These are phyloP conservation scores for Acephala macrosclerotiorum DNA, from an alignment of 2,329 filamentous ascomycete species.

Conservation along the genomic window DNA sequence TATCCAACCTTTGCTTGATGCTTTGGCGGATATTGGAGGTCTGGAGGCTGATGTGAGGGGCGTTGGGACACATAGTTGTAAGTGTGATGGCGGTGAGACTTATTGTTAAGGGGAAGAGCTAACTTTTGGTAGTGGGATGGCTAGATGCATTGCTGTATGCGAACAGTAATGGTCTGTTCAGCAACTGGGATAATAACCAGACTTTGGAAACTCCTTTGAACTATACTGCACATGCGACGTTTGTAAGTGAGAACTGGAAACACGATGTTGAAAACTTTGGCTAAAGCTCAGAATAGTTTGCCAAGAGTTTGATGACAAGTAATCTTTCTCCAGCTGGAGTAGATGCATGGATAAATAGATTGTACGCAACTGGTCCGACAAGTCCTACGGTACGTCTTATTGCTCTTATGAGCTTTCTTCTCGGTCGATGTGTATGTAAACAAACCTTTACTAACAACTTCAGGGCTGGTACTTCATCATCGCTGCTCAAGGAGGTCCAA, in stretches of 20 bases:
- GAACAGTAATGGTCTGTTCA: conserved; percentile 21
- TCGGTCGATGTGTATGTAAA: no score
- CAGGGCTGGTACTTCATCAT: conserved; percentile 30
- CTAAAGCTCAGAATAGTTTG: conserved; percentile 11
- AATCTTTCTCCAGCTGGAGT: conserved; percentile 18
- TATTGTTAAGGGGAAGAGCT: neutral
- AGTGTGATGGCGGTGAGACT: neutral
- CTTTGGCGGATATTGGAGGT: conserved; percentile 13
- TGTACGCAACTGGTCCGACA: conserved; percentile 10
- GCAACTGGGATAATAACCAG: conserved; percentile 15
- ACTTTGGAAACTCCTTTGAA: conserved; percentile 16
- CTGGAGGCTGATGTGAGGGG: conserved; percentile 9
- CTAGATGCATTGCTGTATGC: conserved; percentile 21
- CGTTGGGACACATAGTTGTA: neutral
- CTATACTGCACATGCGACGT: conserved; percentile 20
- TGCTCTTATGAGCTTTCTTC: no score
- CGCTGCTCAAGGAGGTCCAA: conserved; percentile 29
- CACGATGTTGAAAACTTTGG: neutral
- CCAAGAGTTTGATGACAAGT: conserved; percentile 20
- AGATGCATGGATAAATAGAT: conserved; percentile 14
- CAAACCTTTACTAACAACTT: neutral
- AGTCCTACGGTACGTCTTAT: conserved; percentile 10
- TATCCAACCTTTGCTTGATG: conserved; percentile 8
- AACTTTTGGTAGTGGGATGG: conserved; percentile 16
- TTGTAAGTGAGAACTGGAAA: neutral